These are phyloP conservation scores for Umbilicus rupestris DNA, from an alignment of 164 flowering plant species.

Conservation along the genomic window DNA sequence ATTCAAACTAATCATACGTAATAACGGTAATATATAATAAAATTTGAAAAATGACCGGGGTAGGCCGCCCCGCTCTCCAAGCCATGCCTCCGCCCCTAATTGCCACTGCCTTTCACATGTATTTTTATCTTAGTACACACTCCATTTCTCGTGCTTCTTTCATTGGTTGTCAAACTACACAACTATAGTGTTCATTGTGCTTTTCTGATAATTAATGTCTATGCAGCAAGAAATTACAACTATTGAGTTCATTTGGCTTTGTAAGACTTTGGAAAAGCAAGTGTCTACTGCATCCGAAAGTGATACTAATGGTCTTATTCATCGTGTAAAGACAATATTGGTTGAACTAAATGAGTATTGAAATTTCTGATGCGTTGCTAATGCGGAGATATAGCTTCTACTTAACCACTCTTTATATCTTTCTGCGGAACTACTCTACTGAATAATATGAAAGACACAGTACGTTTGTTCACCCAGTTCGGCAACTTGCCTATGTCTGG, in stretches of 20 bases:
- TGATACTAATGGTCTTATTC: constrained; percentile 62
- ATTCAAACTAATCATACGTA: too few species aligned
- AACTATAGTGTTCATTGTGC: background rate
- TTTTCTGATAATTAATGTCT: background rate
- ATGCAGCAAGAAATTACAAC: constrained; percentile 65
- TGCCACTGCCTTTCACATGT: constrained; percentile 54
- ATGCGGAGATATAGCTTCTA: too few species aligned
- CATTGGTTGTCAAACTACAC: background rate
- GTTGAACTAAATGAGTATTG: constrained; percentile 79
- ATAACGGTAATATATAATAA: too few species aligned
- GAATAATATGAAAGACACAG: too few species aligned
- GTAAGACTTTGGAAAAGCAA: constrained; percentile 46
- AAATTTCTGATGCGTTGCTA: too few species aligned
- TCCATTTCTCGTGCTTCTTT: background rate
- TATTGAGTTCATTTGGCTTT: constrained; percentile 45
- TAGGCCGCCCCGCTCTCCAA: too few species aligned
- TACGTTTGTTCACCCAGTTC: too few species aligned
- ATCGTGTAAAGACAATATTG: constrained; percentile 70
- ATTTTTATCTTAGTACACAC: constrained; percentile 1
- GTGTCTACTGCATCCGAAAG: constrained; percentile 31
- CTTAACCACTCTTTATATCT: too few species aligned
- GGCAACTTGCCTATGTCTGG: too few species aligned
- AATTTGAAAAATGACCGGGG: too few species aligned
- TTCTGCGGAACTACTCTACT: too few species aligned
- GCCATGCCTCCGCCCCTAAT: too few species aligned